Conservation (phyloP, 176 grass and related monocot genomes). For the Cenchrus purpureus region DNA sequence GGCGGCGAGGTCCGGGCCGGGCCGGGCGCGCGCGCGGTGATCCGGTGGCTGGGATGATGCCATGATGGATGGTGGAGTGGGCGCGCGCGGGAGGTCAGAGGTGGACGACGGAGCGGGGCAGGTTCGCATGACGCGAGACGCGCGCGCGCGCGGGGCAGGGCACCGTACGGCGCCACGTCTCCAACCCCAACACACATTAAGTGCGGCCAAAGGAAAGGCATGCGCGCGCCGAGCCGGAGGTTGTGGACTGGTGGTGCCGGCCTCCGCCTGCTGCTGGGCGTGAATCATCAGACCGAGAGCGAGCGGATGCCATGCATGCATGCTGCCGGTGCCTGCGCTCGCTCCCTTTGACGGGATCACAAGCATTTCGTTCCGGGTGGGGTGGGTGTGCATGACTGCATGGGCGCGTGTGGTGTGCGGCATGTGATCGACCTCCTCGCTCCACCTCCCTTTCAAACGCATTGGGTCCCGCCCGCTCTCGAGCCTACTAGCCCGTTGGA, state of each 20-base stretch:
- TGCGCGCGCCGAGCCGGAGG: background rate
- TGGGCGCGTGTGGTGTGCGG: background rate
- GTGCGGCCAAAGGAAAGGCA: constrained; percentile 45
- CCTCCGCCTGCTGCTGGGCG: background rate
- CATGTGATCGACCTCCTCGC: constrained; percentile 17
- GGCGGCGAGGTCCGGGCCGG: background rate
- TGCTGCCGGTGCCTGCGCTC: background rate
- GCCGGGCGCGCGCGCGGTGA: background rate
- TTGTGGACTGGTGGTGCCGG: background rate
- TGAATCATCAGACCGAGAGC: background rate
- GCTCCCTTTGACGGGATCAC: constrained; percentile 23
- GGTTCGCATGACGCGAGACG: background rate
- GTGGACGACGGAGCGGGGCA: background rate
- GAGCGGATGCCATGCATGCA: background rate
- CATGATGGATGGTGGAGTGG: background rate
- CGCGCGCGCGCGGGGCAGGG: background rate
- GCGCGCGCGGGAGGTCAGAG: background rate
- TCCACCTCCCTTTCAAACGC: background rate
- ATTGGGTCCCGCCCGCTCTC: constrained; percentile 16
- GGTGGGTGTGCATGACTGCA: background rate
- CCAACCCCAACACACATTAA: constrained; percentile 36
- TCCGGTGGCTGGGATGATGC: too few relatives aligned
- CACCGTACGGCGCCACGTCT: background rate
- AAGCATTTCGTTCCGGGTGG: background rate
- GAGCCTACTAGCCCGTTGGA: too few relatives aligned